Evolutionary conservation across 129 eudicot genomes (phyloP).

Genomic region (Lonicera japonica): DNA sequence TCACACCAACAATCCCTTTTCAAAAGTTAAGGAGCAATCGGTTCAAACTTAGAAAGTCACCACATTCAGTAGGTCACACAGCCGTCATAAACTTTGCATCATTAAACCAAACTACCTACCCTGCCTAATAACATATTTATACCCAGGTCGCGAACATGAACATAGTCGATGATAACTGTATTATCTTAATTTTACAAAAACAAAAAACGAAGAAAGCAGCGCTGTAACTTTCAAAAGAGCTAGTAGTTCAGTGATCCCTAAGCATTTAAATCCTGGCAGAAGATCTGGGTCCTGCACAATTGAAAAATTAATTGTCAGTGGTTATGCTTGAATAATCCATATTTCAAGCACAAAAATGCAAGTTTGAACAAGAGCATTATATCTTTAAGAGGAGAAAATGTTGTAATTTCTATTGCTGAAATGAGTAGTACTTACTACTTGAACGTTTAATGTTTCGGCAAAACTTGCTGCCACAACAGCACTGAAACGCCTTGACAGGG

Average conservation of each 20-base stretch:
- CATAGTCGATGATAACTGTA: neutral
- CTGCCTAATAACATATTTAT: too few species aligned
- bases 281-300: neutral
- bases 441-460: constrained; percentile 84
- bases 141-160: neutral
- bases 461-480: constrained; percentile 81
- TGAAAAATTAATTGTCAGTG: neutral
- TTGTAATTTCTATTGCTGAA: neutral
- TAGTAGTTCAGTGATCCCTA: neutral
- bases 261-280: neutral
- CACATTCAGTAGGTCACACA: too few species aligned
- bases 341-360: neutral
- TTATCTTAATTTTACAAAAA: too few species aligned
- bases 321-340: neutral
- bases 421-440: constrained; percentile 41
- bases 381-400: too few species aligned
- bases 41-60: too few species aligned
- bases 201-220: neutral
- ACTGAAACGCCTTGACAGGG: constrained; percentile 78
- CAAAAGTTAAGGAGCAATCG: too few species aligned
- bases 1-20: too few species aligned
- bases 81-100: too few species aligned
- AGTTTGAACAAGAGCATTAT: neutral
- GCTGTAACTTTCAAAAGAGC: neutral
- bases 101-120: too few species aligned